Evolutionary conservation across 2,329 filamentous ascomycete genomes (phyloP).

Genomic region (Fusarium nisikadoi): DNA sequence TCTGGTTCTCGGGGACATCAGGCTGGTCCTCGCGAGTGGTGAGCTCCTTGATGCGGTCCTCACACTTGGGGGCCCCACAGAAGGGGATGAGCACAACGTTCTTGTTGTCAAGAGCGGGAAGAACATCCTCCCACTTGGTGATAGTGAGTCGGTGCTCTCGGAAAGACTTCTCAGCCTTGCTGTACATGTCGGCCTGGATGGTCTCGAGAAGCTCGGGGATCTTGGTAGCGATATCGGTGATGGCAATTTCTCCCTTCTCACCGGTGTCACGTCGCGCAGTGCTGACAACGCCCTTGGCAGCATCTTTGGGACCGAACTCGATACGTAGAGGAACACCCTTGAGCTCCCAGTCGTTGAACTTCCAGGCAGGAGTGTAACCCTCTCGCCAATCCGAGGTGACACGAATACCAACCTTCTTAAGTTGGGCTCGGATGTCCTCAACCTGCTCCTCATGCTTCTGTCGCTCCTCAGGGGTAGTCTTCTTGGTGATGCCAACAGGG

Average conservation of each 20-base stretch:
- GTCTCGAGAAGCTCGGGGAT: constrained; percentile 86
- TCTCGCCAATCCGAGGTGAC: constrained; percentile 86
- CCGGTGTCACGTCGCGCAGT: constrained; percentile 88
- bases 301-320: constrained; percentile 96
- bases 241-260: constrained; percentile 82
- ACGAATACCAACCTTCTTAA: constrained; percentile 80
- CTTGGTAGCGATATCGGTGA: constrained; percentile 77
- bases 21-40: constrained; percentile 77
- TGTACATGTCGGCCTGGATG: constrained; percentile 86
- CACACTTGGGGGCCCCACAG: constrained; percentile 84
- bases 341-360: constrained; percentile 99
- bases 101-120: constrained; percentile 89
- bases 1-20: constrained; percentile 63
- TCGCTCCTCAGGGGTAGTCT: constrained; percentile 82
- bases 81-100: constrained; percentile 93
- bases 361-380: constrained; percentile 93
- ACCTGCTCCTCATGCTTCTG: constrained; percentile 80
- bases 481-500: constrained; percentile 92
- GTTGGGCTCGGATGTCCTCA: constrained; percentile 72
- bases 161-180: constrained; percentile 81
- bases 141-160: constrained; percentile 82
- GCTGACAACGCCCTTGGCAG: constrained; percentile 84
- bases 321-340: constrained; percentile 94
- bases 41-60: constrained; percentile 94
- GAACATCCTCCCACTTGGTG: constrained; percentile 89